Conservation (phyloP, 768 basidiomycete genomes). For the Gloeostereum incarnatum region DNA sequence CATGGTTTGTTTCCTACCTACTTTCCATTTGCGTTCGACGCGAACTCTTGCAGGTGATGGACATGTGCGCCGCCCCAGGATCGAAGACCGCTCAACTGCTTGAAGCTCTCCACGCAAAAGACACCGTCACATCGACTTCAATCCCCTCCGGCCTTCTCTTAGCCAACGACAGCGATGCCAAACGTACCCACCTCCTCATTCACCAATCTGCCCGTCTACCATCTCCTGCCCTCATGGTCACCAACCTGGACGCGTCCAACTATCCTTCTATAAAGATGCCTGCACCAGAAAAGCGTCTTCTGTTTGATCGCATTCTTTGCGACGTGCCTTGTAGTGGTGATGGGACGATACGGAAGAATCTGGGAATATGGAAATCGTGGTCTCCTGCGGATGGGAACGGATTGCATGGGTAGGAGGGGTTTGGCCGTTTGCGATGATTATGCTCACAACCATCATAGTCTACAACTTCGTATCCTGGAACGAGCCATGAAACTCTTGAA, state of each 20-base stretch:
- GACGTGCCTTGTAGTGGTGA: constrained; percentile 99
- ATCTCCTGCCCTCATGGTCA: constrained; percentile 87
- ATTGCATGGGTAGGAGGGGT: constrained; percentile 77
- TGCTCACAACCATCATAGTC: constrained; percentile 27
- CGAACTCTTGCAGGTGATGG: constrained; percentile 52
- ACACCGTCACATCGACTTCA: constrained; percentile 50
- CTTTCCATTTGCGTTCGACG: not conserved
- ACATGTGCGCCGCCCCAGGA: constrained; percentile 98
- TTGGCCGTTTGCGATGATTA: not conserved
- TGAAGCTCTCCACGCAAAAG: constrained; percentile 85
- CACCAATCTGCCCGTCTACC: constrained; percentile 96
- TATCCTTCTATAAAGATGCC: constrained; percentile 61
- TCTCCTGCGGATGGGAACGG: constrained; percentile 83
- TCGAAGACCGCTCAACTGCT: constrained; percentile 98
- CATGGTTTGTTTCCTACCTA: constrained; percentile 30
- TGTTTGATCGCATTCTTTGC: constrained; percentile 90
- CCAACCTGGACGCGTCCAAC: constrained; percentile 90
- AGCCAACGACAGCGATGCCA: constrained; percentile 93
- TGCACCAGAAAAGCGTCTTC: constrained; percentile 34
- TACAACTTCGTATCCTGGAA: constrained; percentile 87
- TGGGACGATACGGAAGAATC: constrained; percentile 91
- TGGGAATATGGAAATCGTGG: constrained; percentile 94
- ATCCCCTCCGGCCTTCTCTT: constrained; percentile 81
- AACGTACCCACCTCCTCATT: constrained; percentile 91
- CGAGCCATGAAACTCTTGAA: constrained; percentile 90